Percentiles rank a stretch among this genome's conserved stretches.
Conservation (phyloP, 768 basidiomycete genomes). For the Dacryopinax primogenitus region DNA sequence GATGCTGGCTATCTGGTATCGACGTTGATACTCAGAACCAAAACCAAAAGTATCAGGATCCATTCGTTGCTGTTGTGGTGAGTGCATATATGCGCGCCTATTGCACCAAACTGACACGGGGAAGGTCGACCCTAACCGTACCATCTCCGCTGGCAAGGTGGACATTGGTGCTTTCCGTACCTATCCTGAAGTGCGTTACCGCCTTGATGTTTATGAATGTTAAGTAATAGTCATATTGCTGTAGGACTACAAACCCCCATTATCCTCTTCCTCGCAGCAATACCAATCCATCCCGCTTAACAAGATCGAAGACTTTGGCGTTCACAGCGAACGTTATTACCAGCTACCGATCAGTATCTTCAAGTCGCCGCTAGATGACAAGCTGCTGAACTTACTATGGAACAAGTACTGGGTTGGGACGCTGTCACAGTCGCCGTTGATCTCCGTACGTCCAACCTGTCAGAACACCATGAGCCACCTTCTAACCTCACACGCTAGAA, state of each 20-base stretch:
- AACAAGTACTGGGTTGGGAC: conserved; percentile 99
- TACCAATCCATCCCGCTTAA: conserved; percentile 92
- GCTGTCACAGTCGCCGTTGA: conserved; percentile 79
- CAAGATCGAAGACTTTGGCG: conserved; percentile 99
- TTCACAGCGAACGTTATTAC: conserved; percentile 94
- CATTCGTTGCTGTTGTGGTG: conserved; percentile 93
- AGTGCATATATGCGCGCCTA: conserved; percentile 24
- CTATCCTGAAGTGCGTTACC: conserved; percentile 54
- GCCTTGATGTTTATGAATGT: neutral
- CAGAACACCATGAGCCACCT: neutral
- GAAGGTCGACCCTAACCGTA: conserved; percentile 95
- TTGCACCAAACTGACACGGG: neutral
- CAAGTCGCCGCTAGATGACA: conserved; percentile 78
- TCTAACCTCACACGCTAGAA: conserved; percentile 41
- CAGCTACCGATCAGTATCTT: conserved; percentile 88
- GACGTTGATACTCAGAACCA: conserved; percentile 94
- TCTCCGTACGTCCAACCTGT: conserved; percentile 49
- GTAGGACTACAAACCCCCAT: conserved; percentile 76
- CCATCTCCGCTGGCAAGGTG: conserved; percentile 94
- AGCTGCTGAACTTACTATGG: conserved; percentile 83
- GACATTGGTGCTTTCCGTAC: conserved; percentile 99
- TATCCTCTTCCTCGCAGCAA: conserved; percentile 44
- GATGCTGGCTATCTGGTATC: conserved; percentile 98
- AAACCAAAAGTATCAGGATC: conserved; percentile 90
- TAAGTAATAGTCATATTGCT: neutral